A percentile compares a stretch with the other conserved stretches of the same genome.
Evolutionary conservation across 306 rosid species (phyloP).

Genomic region (Quercus wislizeni): DNA sequence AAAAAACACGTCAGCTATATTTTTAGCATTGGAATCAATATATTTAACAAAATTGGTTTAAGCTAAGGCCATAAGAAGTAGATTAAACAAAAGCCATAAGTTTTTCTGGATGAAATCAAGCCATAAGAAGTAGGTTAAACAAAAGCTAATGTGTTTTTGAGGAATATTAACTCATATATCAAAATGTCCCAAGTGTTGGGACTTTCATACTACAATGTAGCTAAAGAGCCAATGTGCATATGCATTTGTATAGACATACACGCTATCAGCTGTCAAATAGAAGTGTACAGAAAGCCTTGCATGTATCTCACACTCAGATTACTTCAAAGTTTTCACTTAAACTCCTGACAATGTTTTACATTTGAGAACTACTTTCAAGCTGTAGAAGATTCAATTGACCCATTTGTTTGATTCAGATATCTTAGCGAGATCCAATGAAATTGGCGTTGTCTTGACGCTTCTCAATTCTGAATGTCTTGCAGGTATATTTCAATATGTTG

Average conservation of each 20-base stretch:
- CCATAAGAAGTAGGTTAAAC: neutral
- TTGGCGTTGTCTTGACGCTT: conserved; percentile 8
- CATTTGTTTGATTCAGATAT: neutral
- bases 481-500: conserved; percentile 80
- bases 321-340: neutral
- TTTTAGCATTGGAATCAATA: neutral
- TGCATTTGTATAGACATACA: neutral
- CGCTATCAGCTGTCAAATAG: neutral
- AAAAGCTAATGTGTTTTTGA: neutral
- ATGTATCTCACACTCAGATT: neutral
- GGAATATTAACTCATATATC: neutral
- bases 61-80: neutral
- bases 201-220: neutral
- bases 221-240: neutral
- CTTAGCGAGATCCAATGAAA: conserved; percentile 13
- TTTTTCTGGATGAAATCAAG: neutral
- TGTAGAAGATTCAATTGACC: conserved; percentile 14
- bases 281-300: neutral
- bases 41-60: neutral
- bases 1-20: neutral
- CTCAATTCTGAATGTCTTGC: conserved; percentile 28
- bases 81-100: neutral
- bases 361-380: conserved; percentile 6
- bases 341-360: conserved; percentile 12
- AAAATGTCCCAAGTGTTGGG: neutral